Conservation (phyloP, 2,329 filamentous ascomycete species). For the Penicillium sp. region DNA sequence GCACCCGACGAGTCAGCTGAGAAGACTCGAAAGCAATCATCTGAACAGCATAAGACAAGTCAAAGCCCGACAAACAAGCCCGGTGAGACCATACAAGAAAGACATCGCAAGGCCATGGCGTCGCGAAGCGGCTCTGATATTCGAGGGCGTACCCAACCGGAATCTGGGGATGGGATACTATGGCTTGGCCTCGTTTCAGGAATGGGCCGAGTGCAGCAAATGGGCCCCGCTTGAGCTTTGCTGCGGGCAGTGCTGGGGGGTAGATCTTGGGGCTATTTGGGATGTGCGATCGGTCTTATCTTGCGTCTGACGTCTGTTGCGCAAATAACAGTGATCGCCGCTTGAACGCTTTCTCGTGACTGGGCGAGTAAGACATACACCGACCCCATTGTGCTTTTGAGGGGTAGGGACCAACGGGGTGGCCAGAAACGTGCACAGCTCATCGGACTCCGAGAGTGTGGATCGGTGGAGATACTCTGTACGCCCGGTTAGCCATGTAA, state of each 20-base stretch:
- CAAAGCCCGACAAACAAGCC: not conserved
- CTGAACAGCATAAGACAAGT: conserved; percentile 4
- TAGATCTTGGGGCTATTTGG: conserved; percentile 4
- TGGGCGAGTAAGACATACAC: conserved; percentile 10
- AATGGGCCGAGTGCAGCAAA: conserved; percentile 21
- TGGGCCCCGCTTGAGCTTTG: not conserved
- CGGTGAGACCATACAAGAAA: not conserved
- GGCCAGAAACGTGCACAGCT: conserved; percentile 19
- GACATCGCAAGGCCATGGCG: conserved; percentile 2
- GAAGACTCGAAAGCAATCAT: conserved; percentile 11
- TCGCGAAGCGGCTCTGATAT: conserved; percentile 1
- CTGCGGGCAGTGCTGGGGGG: conserved; percentile 5
- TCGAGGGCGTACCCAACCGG: conserved; percentile 8
- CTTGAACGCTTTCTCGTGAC: conserved; percentile 1
- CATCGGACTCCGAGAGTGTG: conserved; percentile 10
- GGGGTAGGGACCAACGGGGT: not conserved
- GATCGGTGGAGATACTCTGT: conserved; percentile 5
- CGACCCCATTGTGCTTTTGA: conserved; percentile 17
- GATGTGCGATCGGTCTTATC: conserved; percentile 16
- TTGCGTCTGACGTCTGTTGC: conserved; percentile 14
- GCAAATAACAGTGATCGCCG: conserved; percentile 12
- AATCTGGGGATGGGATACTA: conserved; percentile 8
- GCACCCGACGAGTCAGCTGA: conserved; percentile 23
- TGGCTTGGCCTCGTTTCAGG: conserved; percentile 18
- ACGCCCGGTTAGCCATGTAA: not conserved